Base-by-base conservation (phyloP, 805 yeast genomes). In the Peterozyma xylosa region DNA sequence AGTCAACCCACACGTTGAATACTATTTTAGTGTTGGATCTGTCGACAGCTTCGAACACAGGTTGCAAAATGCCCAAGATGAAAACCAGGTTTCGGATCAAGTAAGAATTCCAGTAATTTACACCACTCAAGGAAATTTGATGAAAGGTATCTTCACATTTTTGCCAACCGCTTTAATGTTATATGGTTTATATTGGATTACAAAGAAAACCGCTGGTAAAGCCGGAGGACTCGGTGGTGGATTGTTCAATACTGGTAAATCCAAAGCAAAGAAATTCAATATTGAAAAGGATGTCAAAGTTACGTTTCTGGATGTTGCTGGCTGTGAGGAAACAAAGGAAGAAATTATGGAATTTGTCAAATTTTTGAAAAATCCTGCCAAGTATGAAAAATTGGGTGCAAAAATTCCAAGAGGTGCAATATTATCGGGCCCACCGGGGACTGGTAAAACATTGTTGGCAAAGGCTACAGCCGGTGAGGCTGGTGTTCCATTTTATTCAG, bases 381-480 rank as follows among this genome's bases (percentile, higher is more conserved):
- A 86, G 60, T 89, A 87, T 64, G 96, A 88, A 63, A 78, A 74
- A 49, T 70, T 89, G 45, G 97, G 97, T 38, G 97, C 96, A 10
- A 86, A 88, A 62, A 89, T 89, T 50, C 97, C 97, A 43, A 74
- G 96, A 61, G 97, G 97, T 60, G 97, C 96, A 6, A 86, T 89
- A 51, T 67, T 89, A 41, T 83, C 95, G 11, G 97, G 97, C 52
- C 95, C 96, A 14, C 97, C 97, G 37, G 97, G 97, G 70, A 89
- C 97, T 2, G 97, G 97, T 78, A 89, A 89, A 63, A 89, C 97
- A 0, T 66, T 89, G 50, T 67, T 89, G 45, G 96, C 96, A 18
- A 88, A 86, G 62, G 96, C 96, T 11, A 89, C 96, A 21, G 97
- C 96, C 2, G 96, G 97, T 53, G 96, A 89, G 62, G 96, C 96